Percentiles rank a stretch among this genome's conserved stretches.
Evolutionary conservation across 305 asterid species (phyloP).

Genomic region (Euphrasia arctica): DNA sequence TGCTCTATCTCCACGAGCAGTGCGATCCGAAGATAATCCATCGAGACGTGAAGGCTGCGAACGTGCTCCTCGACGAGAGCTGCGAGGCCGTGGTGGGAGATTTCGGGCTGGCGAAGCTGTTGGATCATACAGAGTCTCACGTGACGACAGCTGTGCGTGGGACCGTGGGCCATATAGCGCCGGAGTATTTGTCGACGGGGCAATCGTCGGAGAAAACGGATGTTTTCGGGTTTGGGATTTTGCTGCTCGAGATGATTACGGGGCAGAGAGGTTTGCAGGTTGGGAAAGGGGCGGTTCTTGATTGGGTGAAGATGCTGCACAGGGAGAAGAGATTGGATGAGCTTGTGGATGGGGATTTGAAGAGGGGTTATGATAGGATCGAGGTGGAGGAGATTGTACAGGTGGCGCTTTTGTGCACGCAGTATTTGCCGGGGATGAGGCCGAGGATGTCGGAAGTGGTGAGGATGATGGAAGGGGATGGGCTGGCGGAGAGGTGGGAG

Average conservation of each 20-base stretch:
- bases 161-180: conserved; percentile 95
- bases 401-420: conserved; percentile 85
- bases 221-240: conserved; percentile 92
- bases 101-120: conserved; percentile 90
- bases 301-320: conserved; percentile 89
- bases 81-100: conserved; percentile 98
- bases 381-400: conserved; percentile 90
- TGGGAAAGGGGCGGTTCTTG: conserved; percentile 90
- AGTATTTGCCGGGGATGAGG: conserved; percentile 70
- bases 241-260: conserved; percentile 85
- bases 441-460: conserved; percentile 97
- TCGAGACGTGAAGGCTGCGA: conserved; percentile 95
- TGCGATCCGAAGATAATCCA: conserved; percentile 96
- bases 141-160: conserved; percentile 97
- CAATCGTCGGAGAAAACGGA: conserved; percentile 97
- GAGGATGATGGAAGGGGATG: conserved; percentile 96
- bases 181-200: conserved; percentile 91
- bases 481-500: conserved; percentile 96
- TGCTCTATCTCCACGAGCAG: conserved; percentile 87
- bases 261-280: conserved; percentile 85
- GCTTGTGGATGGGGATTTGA: conserved; percentile 73
- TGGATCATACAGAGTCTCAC: conserved; percentile 88
- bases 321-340: conserved; percentile 76
- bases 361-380: conserved; percentile 55
- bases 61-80: conserved; percentile 77